Evolutionary conservation across 805 yeast genomes (phyloP), one percentile per base, ranked within the genome.

Genomic region (Yamadazyma phyllophila): DNA sequence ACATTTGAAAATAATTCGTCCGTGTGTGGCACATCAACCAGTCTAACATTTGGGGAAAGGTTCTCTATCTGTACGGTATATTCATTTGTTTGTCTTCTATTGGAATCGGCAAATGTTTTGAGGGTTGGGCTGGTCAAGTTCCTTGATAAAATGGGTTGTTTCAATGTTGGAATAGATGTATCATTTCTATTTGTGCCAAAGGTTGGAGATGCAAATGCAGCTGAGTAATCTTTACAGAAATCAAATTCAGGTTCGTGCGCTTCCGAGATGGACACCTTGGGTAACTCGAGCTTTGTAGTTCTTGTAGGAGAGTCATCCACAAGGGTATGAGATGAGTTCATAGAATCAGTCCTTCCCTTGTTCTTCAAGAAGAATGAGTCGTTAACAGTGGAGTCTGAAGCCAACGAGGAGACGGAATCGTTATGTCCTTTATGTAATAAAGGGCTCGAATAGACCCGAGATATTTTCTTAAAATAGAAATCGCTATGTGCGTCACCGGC

Each of bases 381-480:
- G 13, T n/a, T 24, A 7, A 44, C 36, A 17, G 53, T 49, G 2
- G 50, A 36, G 12, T 46, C 53, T 11, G 53, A 49, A 17, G 31
- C 33, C 4, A 43, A 11, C 7, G 52, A 49, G 14, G 40, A 29
- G 8, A 36, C 8, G 12, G 52, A 49, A 9, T 49, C 52, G 16
- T 46, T 46, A 17, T 17, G 35, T 3, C 29, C 17, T 39, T 27
- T 39, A 31, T 27, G 47, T 7, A 31, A 3, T 15, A 44, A 10
- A 30, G 47, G 44, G 16, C 41, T 44, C 14, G 43, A 16, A 17
- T 11, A 16, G 8, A 27, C 31, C 15, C 44, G 13, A 7, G 39
- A 20, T 17, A 31, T n/a, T 31, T 32, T 39, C 37, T 39, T 39
- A 39, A 39, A 39, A 39, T 39, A 39, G 43, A 39, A 31, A 13